Conservation (phyloP, 306 rosid species). For the Vicia sativa region DNA sequence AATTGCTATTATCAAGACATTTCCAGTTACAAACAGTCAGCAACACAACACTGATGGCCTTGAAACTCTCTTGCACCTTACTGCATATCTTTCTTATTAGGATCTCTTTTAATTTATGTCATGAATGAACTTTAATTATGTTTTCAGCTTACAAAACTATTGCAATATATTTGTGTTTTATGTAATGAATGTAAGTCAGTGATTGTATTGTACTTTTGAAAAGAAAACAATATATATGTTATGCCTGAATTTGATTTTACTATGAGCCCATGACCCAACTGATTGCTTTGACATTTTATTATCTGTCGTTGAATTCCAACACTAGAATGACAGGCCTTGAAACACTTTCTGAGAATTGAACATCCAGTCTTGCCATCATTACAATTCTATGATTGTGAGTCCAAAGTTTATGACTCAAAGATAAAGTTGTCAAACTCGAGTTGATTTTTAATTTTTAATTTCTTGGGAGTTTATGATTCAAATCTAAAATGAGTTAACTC, state of each 20-base stretch:
- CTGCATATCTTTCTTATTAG: slow-evolving; percentile 54
- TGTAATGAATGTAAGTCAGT: not conserved
- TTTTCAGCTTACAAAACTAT: not conserved
- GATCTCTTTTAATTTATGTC: not conserved
- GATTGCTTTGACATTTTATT: not conserved
- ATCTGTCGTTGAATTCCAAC: not conserved
- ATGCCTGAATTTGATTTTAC: not conserved
- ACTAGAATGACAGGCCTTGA: not conserved
- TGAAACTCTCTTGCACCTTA: slow-evolving; percentile 62
- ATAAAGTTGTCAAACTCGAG: too few species aligned
- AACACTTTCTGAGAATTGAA: not conserved
- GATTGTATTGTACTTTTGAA: not conserved
- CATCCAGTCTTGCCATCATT: not conserved
- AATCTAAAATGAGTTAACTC: too few species aligned
- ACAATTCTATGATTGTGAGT: not conserved
- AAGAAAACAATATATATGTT: not conserved
- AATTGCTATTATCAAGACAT: slow-evolving; percentile 60
- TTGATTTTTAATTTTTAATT: too few species aligned
- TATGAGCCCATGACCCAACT: not conserved
- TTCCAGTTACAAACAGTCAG: slow-evolving; percentile 46
- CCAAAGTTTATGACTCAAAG: not conserved
- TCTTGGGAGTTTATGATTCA: too few species aligned
- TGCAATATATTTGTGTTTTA: not conserved
- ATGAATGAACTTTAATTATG: not conserved
- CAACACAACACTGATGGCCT: slow-evolving; percentile 69